Conservation (phyloP, 495 filamentous ascomycete species). For the Neurospora sp. region DNA sequence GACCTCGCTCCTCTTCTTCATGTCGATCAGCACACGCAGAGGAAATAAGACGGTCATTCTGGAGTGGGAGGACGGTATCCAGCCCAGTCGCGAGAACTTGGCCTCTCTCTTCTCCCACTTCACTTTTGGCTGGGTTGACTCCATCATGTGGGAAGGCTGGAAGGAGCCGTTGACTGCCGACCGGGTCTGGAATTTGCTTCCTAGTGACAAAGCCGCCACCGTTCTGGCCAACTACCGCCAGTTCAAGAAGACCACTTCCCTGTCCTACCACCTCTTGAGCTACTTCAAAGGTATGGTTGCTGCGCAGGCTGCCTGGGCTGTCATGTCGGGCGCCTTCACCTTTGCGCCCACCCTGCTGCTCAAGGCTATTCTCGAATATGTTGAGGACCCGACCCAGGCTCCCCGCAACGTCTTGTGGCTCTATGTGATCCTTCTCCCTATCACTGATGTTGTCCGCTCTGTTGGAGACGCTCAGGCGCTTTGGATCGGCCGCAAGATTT, state of each 20-base stretch:
- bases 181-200: conserved; percentile 84
- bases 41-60: conserved; percentile 84
- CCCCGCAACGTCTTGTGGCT: conserved; percentile 92
- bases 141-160: conserved; percentile 86
- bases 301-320: conserved; percentile 70
- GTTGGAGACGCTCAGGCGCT: conserved; percentile 79
- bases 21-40: conserved; percentile 73
- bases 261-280: conserved; percentile 71
- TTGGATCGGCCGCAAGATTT: conserved; percentile 87
- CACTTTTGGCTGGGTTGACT: conserved; percentile 85
- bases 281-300: conserved; percentile 74
- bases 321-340: conserved; percentile 66
- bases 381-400: conserved; percentile 69
- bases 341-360: conserved; percentile 89
- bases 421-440: conserved; percentile 81
- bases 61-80: conserved; percentile 75
- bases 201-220: conserved; percentile 74
- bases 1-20: conserved; percentile 57
- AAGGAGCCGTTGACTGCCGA: conserved; percentile 69
- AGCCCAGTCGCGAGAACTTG: conserved; percentile 73
- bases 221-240: conserved; percentile 77
- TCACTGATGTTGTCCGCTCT: conserved; percentile 67
- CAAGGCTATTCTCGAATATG: conserved; percentile 83
- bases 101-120: conserved; percentile 82
- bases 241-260: conserved; percentile 66